These are phyloP conservation scores for Jacaranda mimosifolia DNA, from an alignment of 257 asterid species.

Conservation along the genomic window DNA sequence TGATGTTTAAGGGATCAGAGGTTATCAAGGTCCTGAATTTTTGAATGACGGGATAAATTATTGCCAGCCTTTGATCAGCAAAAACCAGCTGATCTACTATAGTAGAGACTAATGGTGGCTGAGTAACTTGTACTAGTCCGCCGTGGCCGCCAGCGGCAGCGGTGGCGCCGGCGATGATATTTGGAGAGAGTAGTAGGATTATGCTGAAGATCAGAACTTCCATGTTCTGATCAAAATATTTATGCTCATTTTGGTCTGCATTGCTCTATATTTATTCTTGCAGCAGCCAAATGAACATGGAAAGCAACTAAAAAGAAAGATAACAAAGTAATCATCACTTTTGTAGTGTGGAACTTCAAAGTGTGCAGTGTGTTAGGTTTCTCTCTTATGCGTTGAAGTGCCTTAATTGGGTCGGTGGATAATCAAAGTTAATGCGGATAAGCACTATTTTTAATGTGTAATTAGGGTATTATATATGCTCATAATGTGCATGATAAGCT, in stretches of 20 bases:
- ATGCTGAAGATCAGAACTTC: neutral
- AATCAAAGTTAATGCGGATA: neutral
- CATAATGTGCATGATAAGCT: neutral
- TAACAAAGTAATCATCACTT: constrained; percentile 12
- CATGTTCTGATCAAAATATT: constrained; percentile 6
- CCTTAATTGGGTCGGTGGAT: constrained; percentile 25
- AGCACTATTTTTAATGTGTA: neutral
- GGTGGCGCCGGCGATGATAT: neutral
- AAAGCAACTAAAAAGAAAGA: neutral
- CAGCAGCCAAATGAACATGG: neutral
- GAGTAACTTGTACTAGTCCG: constrained; percentile 4
- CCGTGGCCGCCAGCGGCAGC: neutral
- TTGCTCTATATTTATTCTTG: constrained; percentile 14
- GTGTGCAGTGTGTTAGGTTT: constrained; percentile 8
- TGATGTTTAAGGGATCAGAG: constrained; percentile 71
- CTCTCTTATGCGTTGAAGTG: constrained; percentile 21
- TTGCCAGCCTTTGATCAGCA: constrained; percentile 64
- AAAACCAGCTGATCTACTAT: constrained; percentile 41
- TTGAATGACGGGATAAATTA: constrained; percentile 71
- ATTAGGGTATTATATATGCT: neutral
- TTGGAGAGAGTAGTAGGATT: neutral
- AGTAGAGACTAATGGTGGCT: constrained; percentile 37
- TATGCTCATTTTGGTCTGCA: neutral
- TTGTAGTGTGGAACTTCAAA: constrained; percentile 24
- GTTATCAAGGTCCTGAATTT: constrained; percentile 61